Evolutionary conservation across 306 rosid species (phyloP).

Genomic region (Ziziphus jujuba): DNA sequence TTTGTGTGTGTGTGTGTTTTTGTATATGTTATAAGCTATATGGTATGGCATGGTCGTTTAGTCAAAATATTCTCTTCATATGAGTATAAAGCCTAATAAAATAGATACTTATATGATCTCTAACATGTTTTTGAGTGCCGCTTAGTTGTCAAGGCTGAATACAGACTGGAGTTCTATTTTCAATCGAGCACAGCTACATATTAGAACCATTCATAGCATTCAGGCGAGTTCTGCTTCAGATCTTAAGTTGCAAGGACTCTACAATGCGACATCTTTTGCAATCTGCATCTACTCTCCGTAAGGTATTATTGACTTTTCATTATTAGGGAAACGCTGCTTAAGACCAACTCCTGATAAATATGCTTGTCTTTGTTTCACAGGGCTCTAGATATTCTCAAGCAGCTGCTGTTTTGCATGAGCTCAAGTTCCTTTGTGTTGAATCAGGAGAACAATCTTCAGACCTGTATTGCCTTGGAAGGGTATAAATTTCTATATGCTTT

Average conservation of each 20-base stretch:
- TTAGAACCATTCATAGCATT: slow-evolving; percentile 91
- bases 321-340: slow-evolving; percentile 16
- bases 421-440: slow-evolving; percentile 67
- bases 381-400: slow-evolving; percentile 92
- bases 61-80: no score
- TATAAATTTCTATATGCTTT: slow-evolving; percentile 23
- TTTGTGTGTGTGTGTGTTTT: no score
- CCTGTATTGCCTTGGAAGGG: slow-evolving; percentile 91
- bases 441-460: slow-evolving; percentile 54
- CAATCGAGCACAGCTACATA: slow-evolving; percentile 73
- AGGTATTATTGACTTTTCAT: slow-evolving; percentile 45
- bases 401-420: slow-evolving; percentile 86
- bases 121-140: slow-evolving; percentile 19
- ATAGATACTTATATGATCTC: no score
- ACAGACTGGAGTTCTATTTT: slow-evolving; percentile 74
- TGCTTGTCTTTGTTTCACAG: slow-evolving; percentile 44
- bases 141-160: slow-evolving; percentile 71
- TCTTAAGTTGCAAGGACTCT: slow-evolving; percentile 66
- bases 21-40: no score
- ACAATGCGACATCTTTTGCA: slow-evolving; percentile 73
- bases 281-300: slow-evolving; percentile 83
- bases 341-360: slow-evolving; percentile 22
- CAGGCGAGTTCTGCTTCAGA: slow-evolving; percentile 80
- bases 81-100: not conserved
- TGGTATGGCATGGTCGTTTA: no score